These are phyloP conservation scores for Neurospora tetrasperma DNA, from an alignment of 495 filamentous ascomycete genomes.

Conservation along the genomic window DNA sequence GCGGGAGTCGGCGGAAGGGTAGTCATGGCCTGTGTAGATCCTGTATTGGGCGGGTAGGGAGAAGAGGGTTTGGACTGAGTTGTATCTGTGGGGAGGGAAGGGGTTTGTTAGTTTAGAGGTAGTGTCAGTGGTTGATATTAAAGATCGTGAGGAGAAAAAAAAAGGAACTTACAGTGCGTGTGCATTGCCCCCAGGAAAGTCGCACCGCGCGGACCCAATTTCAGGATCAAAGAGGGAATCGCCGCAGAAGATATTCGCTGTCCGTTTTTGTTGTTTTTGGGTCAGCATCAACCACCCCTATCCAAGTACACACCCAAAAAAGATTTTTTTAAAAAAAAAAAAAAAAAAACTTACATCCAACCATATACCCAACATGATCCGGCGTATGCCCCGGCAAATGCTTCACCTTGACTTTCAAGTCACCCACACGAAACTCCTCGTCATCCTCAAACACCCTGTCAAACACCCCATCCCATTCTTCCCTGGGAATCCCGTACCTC, in stretches of 20 bases:
- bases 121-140: background rate
- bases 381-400: constrained; percentile 54
- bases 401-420: constrained; percentile 34
- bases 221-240: constrained; percentile 52
- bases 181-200: constrained; percentile 49
- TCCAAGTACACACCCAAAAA: background rate
- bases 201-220: constrained; percentile 48
- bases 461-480: constrained; percentile 38
- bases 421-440: constrained; percentile 40
- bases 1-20: constrained; percentile 26
- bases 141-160: background rate
- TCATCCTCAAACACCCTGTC: constrained; percentile 45
- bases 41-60: constrained; percentile 32
- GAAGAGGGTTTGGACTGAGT: constrained; percentile 37
- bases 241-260: constrained; percentile 49
- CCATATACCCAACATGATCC: constrained; percentile 49
- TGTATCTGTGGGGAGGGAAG: constrained; percentile 2
- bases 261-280: no score
- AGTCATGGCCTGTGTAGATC: constrained; percentile 45
- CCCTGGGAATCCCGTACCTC: constrained; percentile 33
- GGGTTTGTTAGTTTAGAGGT: background rate
- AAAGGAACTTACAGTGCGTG: constrained; percentile 24
- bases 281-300: background rate
- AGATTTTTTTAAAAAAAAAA: no score
- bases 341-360: constrained; percentile 24